phyloP scores from a whole-genome alignment of 345 rosid genomes.

The Linum trigynum region DNA sequence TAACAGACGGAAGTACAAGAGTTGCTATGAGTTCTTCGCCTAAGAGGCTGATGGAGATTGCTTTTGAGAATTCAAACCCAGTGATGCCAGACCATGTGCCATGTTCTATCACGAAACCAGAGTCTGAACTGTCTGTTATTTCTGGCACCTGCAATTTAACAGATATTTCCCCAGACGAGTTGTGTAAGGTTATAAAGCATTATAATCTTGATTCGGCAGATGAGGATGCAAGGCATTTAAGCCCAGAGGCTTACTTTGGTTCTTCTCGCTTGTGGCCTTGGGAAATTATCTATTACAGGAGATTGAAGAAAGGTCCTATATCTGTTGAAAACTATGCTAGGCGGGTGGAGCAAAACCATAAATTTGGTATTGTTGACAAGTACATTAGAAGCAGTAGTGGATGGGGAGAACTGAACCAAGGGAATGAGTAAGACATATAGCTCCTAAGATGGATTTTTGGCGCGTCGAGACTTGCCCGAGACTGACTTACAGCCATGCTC shows the following conservation, averaged over 20 bases:
- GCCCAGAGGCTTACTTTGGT: slow-evolving; percentile 31
- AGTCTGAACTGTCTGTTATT: slow-evolving; percentile 15
- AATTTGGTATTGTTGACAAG: slow-evolving; percentile 37
- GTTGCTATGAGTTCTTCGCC: slow-evolving; percentile 14
- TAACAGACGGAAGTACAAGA: slow-evolving; percentile 10
- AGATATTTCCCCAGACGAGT: slow-evolving; percentile 28
- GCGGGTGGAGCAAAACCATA: slow-evolving; percentile 35
- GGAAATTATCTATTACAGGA: slow-evolving; percentile 34
- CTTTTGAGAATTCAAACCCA: slow-evolving; percentile 17
- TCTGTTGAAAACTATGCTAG: slow-evolving; percentile 35
- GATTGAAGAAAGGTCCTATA: slow-evolving; percentile 43
- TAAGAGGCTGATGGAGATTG: slow-evolving; percentile 11
- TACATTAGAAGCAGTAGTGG: slow-evolving; percentile 43
- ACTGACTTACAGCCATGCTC: slow-evolving; percentile 3
- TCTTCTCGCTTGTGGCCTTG: slow-evolving; percentile 45
- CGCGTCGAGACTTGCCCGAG: neutral
- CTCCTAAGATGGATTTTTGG: neutral
- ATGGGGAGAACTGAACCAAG: slow-evolving; percentile 28
- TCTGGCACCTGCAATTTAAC: slow-evolving; percentile 10
- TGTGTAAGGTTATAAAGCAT: slow-evolving; percentile 32
- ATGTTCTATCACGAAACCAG: slow-evolving; percentile 10
- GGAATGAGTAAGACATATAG: slow-evolving; percentile 14
- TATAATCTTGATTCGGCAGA: slow-evolving; percentile 26
- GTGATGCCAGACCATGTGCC: slow-evolving; percentile 7
- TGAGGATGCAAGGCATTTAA: slow-evolving; percentile 23